phyloP scores from a whole-genome alignment of 495 filamentous ascomycete genomes.

The Paragyromitra xinjiangensis region DNA sequence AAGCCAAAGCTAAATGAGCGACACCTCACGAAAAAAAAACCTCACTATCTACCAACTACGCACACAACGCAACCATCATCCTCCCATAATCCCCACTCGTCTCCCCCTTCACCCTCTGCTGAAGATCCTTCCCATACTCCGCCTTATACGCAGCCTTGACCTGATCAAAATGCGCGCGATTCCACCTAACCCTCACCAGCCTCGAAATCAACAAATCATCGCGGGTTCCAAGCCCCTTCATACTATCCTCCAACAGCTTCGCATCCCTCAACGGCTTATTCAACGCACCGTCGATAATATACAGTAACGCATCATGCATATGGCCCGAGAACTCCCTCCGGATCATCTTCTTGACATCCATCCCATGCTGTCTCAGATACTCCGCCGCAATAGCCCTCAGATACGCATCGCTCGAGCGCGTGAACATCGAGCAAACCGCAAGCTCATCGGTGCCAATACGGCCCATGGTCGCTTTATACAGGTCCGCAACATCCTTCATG shows the following conservation, averaged over 20 bases:
- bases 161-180: constrained; percentile 72
- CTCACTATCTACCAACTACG: not conserved
- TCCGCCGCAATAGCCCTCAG: constrained; percentile 78
- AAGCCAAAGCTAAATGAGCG: not conserved
- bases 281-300: constrained; percentile 76
- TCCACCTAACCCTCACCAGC: constrained; percentile 81
- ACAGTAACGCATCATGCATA: constrained; percentile 85
- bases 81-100: constrained; percentile 86
- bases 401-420: constrained; percentile 76
- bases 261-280: constrained; percentile 88
- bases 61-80: constrained; percentile 66
- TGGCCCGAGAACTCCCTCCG: constrained; percentile 86
- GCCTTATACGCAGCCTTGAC: constrained; percentile 78
- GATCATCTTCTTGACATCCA: constrained; percentile 74
- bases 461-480: constrained; percentile 77
- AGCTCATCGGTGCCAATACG: constrained; percentile 77
- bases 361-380: constrained; percentile 73
- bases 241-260: constrained; percentile 77
- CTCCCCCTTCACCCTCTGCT: constrained; percentile 75
- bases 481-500: constrained; percentile 69
- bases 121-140: constrained; percentile 69
- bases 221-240: constrained; percentile 87
- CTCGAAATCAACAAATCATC: constrained; percentile 79
- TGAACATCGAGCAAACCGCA: constrained; percentile 78
- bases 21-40: not conserved